Base-by-base conservation (phyloP, 495 filamentous ascomycete species). In the Neurospora intermedia region DNA sequence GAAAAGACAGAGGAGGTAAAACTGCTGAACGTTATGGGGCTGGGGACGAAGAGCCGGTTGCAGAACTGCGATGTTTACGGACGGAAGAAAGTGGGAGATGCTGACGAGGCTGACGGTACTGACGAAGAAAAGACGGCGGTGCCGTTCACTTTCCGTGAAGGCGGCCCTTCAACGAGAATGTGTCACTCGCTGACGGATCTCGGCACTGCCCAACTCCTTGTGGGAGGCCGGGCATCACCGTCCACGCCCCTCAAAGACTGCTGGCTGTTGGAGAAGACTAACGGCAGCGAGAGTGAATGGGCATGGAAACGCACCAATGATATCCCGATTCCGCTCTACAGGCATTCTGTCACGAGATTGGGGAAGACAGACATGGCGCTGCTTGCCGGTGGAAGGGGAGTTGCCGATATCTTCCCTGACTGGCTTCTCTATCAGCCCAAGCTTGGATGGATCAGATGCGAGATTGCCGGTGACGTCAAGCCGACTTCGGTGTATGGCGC, bases 141-240 rank as follows among this genome's bases (percentile, higher is more conserved):
- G 15, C 27, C 40, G 72, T 42, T 83, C 73, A 77, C 74, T 15
- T 79, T 81, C 69, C 42, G 75, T 11, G 74, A 77, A 45, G 75
- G 78, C 71, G 85, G 77, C 42, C 88, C 81, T 43, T 81, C 84
- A 15, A 82, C 85, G 70, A 84, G 93, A 66, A 91, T 94, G 88
- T 94, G 92, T 73, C 93, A 96, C 79, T 91, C 91, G 0, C 83
- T 94, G 23, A 94, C 90, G 13, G 80, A 85, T 43, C 75, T 92
- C 11, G 83, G 81, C 31, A 77, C 80, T 69, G 78, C 78, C 5
- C 83, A 84, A 43, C 87, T 97, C 10, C 81, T 97, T 20, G 88
- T 90, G n/a, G 94, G 94, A 20, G 94, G 94, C 16, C 85, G 94
- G 69, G 85, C 87, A 15, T 94, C 93, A 8, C 94, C 94, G 3